Evolutionary conservation across 2,329 filamentous ascomycete genomes (phyloP), one percentile per base, ranked within the genome.

Genomic region (Cercospora citrullina): DNA sequence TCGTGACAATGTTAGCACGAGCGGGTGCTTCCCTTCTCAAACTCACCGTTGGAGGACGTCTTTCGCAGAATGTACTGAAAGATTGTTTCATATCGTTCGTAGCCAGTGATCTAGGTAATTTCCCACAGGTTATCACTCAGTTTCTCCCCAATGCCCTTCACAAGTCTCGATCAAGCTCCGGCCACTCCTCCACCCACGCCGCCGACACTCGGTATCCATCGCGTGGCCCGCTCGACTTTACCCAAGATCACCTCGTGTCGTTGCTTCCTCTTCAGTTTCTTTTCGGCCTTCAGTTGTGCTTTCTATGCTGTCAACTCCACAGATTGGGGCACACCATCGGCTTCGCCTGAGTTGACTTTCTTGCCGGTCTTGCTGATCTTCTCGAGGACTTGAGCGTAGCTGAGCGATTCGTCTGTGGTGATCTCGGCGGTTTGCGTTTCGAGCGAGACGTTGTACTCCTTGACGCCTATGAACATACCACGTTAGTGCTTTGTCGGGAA

Each of bases 311-410:
- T 51, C 16, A 62, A 61, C 65, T 70, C 75, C 30, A 78, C 75
- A 18, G 73, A 55, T 68, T 79, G 77, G 8, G 74, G 53, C 68
- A 86, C 84, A 64, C 91, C 91, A 77, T 94, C 90, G 26, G 86
- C 90, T 83, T 89, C 87, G 73, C 86, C 91, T 30, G 86, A 89
- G 81, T 91, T 96, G 79, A 97, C 89, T 77, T 90, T 91, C 88
- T 97, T 97, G 77, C 94, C 94, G 12, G 94, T 97, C 89, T 97
- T 97, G 86, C 91, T 89, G 80, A 97, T 97, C 80, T 92, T 96
- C 78, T 87, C 86, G 69, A 96, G 88, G 68, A 97, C 92, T 60
- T 88, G 92, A 72, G 92, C 88, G 84, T 94, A 97, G 67, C 87
- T 84, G 71, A 96, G 85, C 65, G 81, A 84, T 4, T 88, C 84